Evolutionary conservation across 2,329 filamentous ascomycete species (phyloP), one percentile per base, ranked within the genome.

Genomic region (Ceratocystis destructans): DNA sequence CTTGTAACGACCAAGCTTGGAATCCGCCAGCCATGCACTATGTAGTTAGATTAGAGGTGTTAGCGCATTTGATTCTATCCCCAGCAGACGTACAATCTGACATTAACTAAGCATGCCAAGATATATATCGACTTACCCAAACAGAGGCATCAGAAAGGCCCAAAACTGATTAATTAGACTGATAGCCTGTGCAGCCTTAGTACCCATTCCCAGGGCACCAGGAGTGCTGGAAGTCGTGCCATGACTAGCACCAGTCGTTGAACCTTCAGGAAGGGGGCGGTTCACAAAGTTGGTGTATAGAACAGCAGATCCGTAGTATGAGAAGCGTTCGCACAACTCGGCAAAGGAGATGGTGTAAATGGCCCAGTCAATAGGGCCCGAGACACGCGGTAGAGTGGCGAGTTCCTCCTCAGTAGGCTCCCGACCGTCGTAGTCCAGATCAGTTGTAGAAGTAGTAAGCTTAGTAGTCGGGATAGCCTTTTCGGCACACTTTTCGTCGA

Each of bases 271-370:
- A 33, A 86, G 75, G 41, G 77, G 76, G 64, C 80, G 77, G 70
- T 83, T 81, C 71, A 87, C 80, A 71, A 84, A 87, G 75, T 87
- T 87, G 73, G 83, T 83, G 82, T 86, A 88, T 37, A 89, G 78
- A 41, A 86, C 80, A 55, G 83, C 81, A 3, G 85, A 86, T 65
- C 87, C 88, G 72, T 90, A 90, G 81, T 89, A 91, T 15, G 85
- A 87, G 76, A 89, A 89, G 62, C 87, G 85, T 76, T 91, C 88
- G 76, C 85, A 88, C 66, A 89, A 77, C 75, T 91, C 88, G 68
- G 88, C 83, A 69, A 89, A 84, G 61, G 86, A 87, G 68, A 91
- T 83, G 31, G 84, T 85, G 76, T 84, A 90, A 67, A 86, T 82
- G 65, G 80, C 77, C 80, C 81, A 85, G 62, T 85, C 84, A 68